These are phyloP conservation scores for Phytopythium mirpurense DNA, from an alignment of 352 stramenopile genomes.

Conservation along the genomic window DNA sequence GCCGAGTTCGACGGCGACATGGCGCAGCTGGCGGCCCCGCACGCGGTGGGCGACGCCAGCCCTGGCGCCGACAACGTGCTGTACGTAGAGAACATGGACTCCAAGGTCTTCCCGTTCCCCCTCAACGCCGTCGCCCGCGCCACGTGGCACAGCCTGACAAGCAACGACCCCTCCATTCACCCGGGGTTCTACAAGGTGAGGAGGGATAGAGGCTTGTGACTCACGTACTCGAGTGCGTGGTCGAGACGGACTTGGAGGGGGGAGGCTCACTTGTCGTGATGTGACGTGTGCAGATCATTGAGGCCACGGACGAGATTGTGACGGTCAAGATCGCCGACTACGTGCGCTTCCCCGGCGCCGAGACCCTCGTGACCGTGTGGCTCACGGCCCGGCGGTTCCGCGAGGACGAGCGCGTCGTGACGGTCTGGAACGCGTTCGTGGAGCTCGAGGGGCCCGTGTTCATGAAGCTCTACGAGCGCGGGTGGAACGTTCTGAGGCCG, in stretches of 20 bases:
- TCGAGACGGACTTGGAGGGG: too few species aligned
- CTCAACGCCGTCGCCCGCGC: conserved; percentile 16
- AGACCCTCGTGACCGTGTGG: conserved; percentile 22
- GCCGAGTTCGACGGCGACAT: conserved; percentile 22
- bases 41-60: conserved; percentile 1
- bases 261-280: too few species aligned
- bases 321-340: conserved; percentile 23
- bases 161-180: conserved; percentile 12
- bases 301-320: conserved; percentile 14
- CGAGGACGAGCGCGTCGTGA: conserved; percentile 17
- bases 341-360: conserved; percentile 13
- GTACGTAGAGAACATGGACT: conserved; percentile 27
- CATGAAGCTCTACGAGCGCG: conserved; percentile 24
- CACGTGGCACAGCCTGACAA: conserved; percentile 21
- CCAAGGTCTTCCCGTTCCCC: conserved; percentile 25
- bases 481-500: conserved; percentile 24
- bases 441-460: conserved; percentile 20
- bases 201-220: too few species aligned
- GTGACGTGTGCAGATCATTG: neutral
- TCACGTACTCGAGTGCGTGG: too few species aligned
- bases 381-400: conserved; percentile 16
- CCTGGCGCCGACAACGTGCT: conserved; percentile 8
- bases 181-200: conserved; percentile 14
- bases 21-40: conserved; percentile 8
- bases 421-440: conserved; percentile 27